These are phyloP conservation scores for Camelina neglecta DNA, from an alignment of 345 rosid genomes.

Conservation along the genomic window DNA sequence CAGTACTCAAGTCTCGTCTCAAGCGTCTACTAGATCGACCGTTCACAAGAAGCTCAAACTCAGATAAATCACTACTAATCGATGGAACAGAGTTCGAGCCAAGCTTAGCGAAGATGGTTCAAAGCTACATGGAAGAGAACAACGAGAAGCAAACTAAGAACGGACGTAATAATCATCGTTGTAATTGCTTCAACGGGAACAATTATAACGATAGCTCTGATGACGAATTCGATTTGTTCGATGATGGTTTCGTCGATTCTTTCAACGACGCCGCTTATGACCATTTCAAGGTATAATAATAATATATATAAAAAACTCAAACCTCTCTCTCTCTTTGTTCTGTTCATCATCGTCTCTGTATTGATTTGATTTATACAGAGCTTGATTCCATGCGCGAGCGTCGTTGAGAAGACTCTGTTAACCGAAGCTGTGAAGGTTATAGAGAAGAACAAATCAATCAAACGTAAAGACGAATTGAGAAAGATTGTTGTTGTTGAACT, in stretches of 20 bases:
- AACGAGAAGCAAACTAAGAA: conserved; percentile 72
- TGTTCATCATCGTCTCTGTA: neutral
- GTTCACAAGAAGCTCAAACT: conserved; percentile 54
- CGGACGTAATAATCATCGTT: conserved; percentile 66
- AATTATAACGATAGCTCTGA: conserved; percentile 71
- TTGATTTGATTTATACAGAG: conserved; percentile 50
- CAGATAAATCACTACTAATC: conserved; percentile 49
- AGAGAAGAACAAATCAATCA: conserved; percentile 70
- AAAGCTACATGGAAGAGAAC: conserved; percentile 75
- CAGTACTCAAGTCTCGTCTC: conserved; percentile 48
- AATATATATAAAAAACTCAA: neutral
- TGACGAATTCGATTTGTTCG: conserved; percentile 68
- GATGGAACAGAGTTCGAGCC: conserved; percentile 72
- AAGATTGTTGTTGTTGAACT: conserved; percentile 62
- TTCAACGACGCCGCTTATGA: conserved; percentile 54
- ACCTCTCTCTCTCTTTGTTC: too few species aligned
- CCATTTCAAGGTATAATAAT: conserved; percentile 58
- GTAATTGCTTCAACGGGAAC: conserved; percentile 83
- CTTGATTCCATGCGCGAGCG: conserved; percentile 66
- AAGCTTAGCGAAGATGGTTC: conserved; percentile 87
- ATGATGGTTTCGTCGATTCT: conserved; percentile 50
- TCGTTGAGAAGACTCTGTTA: conserved; percentile 67
- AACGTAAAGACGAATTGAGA: conserved; percentile 70
- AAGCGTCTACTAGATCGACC: conserved; percentile 64
- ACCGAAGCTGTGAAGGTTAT: conserved; percentile 68